Evolutionary conservation across 1,284 basidiomycete species (phyloP), one percentile per base, ranked within the genome.

Genomic region (Leccinum subrobustum): DNA sequence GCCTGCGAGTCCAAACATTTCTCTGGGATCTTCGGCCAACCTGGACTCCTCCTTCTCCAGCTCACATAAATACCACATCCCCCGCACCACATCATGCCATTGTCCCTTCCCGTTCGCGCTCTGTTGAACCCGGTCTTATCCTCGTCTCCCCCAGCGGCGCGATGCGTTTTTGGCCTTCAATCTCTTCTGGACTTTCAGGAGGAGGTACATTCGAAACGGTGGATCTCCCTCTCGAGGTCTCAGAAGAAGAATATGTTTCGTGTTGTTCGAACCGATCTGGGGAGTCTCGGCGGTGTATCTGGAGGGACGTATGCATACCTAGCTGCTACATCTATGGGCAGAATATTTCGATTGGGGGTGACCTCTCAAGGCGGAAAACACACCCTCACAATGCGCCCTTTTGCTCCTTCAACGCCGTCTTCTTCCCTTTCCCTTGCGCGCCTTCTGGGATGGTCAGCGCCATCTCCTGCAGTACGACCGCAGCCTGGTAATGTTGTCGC

Each of bases 181-280:
- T 93, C 56, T 86, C 86, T 3, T 89, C 87, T 63, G 91, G 91
- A 29, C 82, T 93, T 16, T 88, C 91, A 4, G 91, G 91, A n/a
- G 91, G 89, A 3, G 83, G 89, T 55, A 83, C 85, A 62, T 92
- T 82, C 66, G 78, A 81, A 5, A 77, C 79, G 8, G 76, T 79
- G 3, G 64, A 79, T 27, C 70, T 92, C n/a, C 77, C 79, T 33
- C 73, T 92, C 35, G 74, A 76, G 31, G 29, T 56, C 1, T 16
- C 63, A 5, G 72, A 79, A 20, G 81, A 81, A 5, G 89, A 92
- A 70, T 77, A 78, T 57, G 79, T 90, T 16, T 89, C 88, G 1
- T 85, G 72, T 92, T 20, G 78, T 84, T 60, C 83, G 88, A 37
- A 79, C 81, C 37, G 83, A 91, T 69, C 87, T 90, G 69, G 72